Conservation (phyloP, 2,329 filamentous ascomycete species). For the Lojkania enalia region DNA sequence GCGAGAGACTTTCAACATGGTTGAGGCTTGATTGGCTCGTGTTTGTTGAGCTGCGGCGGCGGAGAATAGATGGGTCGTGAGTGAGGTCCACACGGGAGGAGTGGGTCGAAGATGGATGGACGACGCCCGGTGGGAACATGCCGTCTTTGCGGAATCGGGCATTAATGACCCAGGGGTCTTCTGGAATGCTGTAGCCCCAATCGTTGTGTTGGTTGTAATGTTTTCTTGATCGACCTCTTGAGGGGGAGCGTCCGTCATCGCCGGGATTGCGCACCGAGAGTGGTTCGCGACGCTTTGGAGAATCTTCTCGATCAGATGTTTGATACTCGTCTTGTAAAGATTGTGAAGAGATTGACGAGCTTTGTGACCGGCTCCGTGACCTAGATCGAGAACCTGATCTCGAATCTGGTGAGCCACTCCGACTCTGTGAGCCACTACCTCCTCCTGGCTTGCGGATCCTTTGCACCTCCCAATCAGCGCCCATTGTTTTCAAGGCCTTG, state of each 20-base stretch:
- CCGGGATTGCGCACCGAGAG: conserved; percentile 36
- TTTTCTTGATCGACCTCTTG: conserved; percentile 45
- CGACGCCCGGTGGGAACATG: conserved; percentile 60
- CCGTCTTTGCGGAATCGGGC: conserved; percentile 86
- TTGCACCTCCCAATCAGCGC: conserved; percentile 79
- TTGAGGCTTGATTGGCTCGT: conserved; percentile 32
- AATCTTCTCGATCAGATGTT: conserved; percentile 10
- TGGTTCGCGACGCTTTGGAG: conserved; percentile 26
- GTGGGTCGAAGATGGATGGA: conserved; percentile 55
- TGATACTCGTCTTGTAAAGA: conserved; percentile 30
- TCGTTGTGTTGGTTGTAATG: conserved; percentile 53
- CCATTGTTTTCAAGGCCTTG: conserved; percentile 83
- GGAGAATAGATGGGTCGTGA: conserved; percentile 27
- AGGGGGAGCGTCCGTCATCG: conserved; percentile 14
- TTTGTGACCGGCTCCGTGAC: conserved; percentile 36
- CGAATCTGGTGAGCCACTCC: conserved; percentile 32
- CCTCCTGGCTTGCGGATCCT: conserved; percentile 46
- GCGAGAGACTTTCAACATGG: conserved; percentile 32
- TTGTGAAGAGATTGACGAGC: conserved; percentile 38
- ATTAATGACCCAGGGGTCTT: conserved; percentile 92
- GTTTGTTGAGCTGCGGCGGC: conserved; percentile 38
- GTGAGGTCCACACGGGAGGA: conserved; percentile 53
- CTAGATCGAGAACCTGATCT: conserved; percentile 35
- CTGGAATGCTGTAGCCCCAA: conserved; percentile 79
- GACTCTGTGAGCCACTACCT: conserved; percentile 40